Base-by-base conservation (phyloP, 192 early-diverging fungal species). In the Dissophora ornata region DNA sequence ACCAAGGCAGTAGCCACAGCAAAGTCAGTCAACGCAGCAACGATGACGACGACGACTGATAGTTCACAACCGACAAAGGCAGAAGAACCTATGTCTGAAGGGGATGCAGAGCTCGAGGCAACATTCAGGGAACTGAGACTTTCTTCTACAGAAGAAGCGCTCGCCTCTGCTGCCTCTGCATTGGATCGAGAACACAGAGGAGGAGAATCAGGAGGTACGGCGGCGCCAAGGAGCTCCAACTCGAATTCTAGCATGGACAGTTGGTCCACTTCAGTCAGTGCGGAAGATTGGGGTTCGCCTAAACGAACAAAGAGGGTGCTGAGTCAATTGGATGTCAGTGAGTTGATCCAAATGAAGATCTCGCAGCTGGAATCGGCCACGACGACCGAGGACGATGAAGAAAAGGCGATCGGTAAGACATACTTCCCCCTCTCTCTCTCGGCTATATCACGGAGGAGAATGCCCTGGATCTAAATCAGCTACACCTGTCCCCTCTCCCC, bases 271-370 rank as follows among this genome's bases (percentile, higher is more conserved):
- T n/a, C n/a, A n/a, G n/a, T n/a, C 36, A 38, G 5, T 12, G 36
- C 36, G 36, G 18, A n/a, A 9, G 15, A 45, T 45, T n/a, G 9
- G 10, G 22, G 29, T 8, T 34, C 56, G 22, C 66, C 66, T 5
- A 69, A 69, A 29, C 51, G 40, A 8, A n/a, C 67, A 10, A 80
- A 85, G 38, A 57, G 77, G 49, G 40, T 79, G 2, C 52, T 81
- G 4, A 80, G 80, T 41, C 83, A 81, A n/a, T 62, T 84, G 66
- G 86, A 87, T 48, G 73, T 87, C 26, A 82, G 75, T 36, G 74
- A 69, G 49, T 69, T 87, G 79, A 86, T 87, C 29, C 86, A 86
- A 42, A 80, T 70, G 55, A 87, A 87, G 64, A 87, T 87, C 22
- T 71, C 74, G 10, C 84, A 87, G 46, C 79, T 87, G n/a, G 82